Evolutionary conservation across 768 basidiomycete genomes (phyloP).

Genomic region (Leccinum obscurum): DNA sequence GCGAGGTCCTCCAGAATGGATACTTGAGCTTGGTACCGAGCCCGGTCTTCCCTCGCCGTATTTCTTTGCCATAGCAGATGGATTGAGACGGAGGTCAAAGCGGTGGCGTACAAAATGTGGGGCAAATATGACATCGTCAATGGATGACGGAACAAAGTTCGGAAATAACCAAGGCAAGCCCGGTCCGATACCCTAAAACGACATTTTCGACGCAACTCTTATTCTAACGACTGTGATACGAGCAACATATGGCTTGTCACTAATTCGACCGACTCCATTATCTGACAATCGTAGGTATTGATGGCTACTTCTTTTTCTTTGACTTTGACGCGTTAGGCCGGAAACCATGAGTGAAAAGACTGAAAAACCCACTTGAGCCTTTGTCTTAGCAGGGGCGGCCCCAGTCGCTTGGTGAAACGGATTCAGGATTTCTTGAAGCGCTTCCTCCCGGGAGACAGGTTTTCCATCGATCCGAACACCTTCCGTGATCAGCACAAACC

Average conservation of each 20-base stretch:
- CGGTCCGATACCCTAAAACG: background rate
- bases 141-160: background rate
- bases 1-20: constrained; percentile 64
- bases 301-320: constrained; percentile 21
- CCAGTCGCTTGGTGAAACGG: constrained; percentile 14
- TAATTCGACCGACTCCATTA: constrained; percentile 5
- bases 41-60: constrained; percentile 50
- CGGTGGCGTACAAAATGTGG: constrained; percentile 64
- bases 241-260: background rate
- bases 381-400: constrained; percentile 12
- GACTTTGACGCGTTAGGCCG: constrained; percentile 12
- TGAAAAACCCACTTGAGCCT: constrained; percentile 16
- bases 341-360: background rate
- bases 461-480: constrained; percentile 30
- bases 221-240: background rate
- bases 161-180: background rate
- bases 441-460: constrained; percentile 18
- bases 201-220: background rate
- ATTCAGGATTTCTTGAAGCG: constrained; percentile 24
- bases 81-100: constrained; percentile 65
- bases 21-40: constrained; percentile 54
- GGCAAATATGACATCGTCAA: constrained; percentile 50
- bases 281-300: background rate
- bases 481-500: constrained; percentile 23
- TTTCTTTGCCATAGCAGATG: constrained; percentile 61